Evolutionary conservation across 495 filamentous ascomycete genomes (phyloP).

Genomic region (Niebla homalea): DNA sequence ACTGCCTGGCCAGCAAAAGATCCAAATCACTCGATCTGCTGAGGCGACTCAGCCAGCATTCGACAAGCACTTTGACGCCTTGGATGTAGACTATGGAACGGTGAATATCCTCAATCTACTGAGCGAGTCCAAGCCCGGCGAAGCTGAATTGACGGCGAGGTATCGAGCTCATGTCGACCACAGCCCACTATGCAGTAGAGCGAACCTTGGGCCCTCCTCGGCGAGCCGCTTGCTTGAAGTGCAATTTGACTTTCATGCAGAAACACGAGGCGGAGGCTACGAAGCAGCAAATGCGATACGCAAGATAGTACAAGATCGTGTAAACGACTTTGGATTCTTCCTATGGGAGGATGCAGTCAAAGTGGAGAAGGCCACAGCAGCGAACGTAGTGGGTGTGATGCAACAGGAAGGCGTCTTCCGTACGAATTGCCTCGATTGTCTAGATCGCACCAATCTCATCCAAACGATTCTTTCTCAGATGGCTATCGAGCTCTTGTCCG

Average conservation of each 20-base stretch:
- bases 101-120: slow-evolving; percentile 86
- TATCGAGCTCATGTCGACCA: slow-evolving; percentile 64
- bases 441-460: slow-evolving; percentile 91
- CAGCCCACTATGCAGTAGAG: slow-evolving; percentile 47
- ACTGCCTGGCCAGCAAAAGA: slow-evolving; percentile 88
- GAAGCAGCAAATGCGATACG: slow-evolving; percentile 73
- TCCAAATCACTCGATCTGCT: slow-evolving; percentile 71
- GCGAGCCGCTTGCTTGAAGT: slow-evolving; percentile 65
- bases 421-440: slow-evolving; percentile 91
- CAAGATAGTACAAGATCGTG: slow-evolving; percentile 55
- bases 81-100: slow-evolving; percentile 75
- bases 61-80: slow-evolving; percentile 76
- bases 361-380: not conserved
- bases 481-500: slow-evolving; percentile 70
- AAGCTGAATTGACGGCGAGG: slow-evolving; percentile 63
- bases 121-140: slow-evolving; percentile 70
- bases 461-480: slow-evolving; percentile 90
- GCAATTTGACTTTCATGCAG: slow-evolving; percentile 89
- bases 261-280: slow-evolving; percentile 79
- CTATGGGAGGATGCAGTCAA: slow-evolving; percentile 60
- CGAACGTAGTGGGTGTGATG: slow-evolving; percentile 44
- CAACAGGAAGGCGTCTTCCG: slow-evolving; percentile 92
- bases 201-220: slow-evolving; percentile 26
- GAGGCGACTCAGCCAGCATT: slow-evolving; percentile 94
- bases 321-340: slow-evolving; percentile 81